Base-by-base conservation (phyloP, 23 red algal species). In the Gracilariopsis chorda region DNA sequence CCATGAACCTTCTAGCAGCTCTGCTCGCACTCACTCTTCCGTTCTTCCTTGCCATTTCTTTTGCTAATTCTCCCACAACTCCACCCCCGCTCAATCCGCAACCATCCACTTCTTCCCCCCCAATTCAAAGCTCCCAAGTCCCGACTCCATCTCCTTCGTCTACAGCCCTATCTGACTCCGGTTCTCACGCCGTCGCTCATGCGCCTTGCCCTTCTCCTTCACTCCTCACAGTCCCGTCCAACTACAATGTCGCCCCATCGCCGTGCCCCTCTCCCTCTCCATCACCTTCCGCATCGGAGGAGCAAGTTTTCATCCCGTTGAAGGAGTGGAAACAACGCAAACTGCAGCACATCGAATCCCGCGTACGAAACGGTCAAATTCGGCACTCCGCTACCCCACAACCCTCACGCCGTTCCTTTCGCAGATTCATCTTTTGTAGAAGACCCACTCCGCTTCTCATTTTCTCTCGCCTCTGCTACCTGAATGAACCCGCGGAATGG, bases 291-390 rank as follows among this genome's bases (percentile, higher is more conserved):
- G 62, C n/a, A 9, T 68, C 41, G 33, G 62, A 68, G 5, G 62
- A 68, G 2, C 62, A 68, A 44, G 86, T 90, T 10, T 90, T 80
- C 45, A 69, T 90, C 41, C 73, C 86, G 35, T 44, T 90, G n/a
- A 90, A 90, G 25, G 86, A 90, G 53, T 90, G 86, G 86, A 90
- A 90, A 52, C 55, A 80, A 36, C 70, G 57, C 12, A 78, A 80
- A 34, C 12, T 90, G 19, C 40, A 58, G 28, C 45, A 90, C 29
- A 90, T 90, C 46, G 56, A 80, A 68, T 80, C 55, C 24, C 44
- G 55, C 44, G 83, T 73, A 12, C 64, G 69, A 48, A 51, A 74
- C 41, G 62, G 33, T 6, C 62, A 68, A 41, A 19, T 36, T 27
- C 62, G 62, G 17, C 16, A 12, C 8, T 68, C 62, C 34, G 1